These are phyloP conservation scores for Lichtheimia ornata DNA, from an alignment of 371 early-diverging fungal genomes.

Conservation along the genomic window DNA sequence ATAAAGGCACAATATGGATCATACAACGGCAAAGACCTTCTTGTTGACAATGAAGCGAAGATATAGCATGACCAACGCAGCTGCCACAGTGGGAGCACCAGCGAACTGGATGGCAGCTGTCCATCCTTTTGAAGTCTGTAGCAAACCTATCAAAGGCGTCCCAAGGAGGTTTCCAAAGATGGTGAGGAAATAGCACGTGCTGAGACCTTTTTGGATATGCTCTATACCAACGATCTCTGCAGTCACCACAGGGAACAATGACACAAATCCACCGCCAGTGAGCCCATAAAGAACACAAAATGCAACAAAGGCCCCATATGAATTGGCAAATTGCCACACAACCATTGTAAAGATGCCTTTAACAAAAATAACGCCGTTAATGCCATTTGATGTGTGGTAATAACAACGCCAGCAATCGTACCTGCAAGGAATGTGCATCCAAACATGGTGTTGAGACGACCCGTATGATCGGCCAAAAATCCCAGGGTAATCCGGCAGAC, in stretches of 20 bases:
- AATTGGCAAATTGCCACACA: conserved; percentile 10
- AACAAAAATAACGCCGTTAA: not conserved
- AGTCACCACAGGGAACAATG: conserved; percentile 48
- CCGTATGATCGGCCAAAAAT: conserved; percentile 23
- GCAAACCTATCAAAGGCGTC: conserved; percentile 44
- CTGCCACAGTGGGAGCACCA: conserved; percentile 40
- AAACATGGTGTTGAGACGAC: conserved; percentile 25
- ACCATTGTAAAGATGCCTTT: conserved; percentile 13
- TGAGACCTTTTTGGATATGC: conserved; percentile 42
- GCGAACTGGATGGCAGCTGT: conserved; percentile 54
- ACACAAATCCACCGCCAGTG: conserved; percentile 55
- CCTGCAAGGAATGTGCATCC: conserved; percentile 14
- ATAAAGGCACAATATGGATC: too few relatives aligned
- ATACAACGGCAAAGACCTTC: conserved; percentile 4
- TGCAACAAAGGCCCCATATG: conserved; percentile 40
- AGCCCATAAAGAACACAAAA: conserved; percentile 52
- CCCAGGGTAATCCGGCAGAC: conserved; percentile 35
- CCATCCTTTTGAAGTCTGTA: conserved; percentile 40
- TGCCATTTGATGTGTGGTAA: conserved; percentile 7
- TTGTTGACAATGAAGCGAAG: conserved; percentile 12
- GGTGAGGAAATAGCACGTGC: conserved; percentile 40
- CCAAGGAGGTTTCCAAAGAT: conserved; percentile 48
- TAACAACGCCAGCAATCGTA: not conserved
- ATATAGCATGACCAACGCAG: conserved; percentile 23
- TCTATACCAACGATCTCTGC: conserved; percentile 49